phyloP scores from a whole-genome alignment of 177 flowering plant genomes.

The Vitis hybrid region DNA sequence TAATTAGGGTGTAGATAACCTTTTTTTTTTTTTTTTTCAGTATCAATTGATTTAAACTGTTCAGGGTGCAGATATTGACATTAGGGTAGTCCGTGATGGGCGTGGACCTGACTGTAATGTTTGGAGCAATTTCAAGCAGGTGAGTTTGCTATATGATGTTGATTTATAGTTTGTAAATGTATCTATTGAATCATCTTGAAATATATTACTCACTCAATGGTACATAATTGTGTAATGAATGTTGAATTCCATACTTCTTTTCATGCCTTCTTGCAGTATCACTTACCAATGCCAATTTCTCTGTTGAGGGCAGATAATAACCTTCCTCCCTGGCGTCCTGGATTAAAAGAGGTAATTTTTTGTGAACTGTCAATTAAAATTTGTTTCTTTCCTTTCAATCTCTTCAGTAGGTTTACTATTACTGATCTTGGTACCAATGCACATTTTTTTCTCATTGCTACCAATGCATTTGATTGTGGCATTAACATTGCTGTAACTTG shows the following conservation, averaged over 20 bases:
- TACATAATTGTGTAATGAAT: not conserved
- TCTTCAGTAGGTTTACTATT: too few relatives aligned
- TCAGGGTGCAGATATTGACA: conserved; percentile 99
- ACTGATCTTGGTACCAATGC: not conserved
- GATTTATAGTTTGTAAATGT: not conserved
- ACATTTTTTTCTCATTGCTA: not conserved
- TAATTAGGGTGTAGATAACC: not conserved
- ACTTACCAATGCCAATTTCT: conserved; percentile 74
- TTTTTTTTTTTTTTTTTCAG: conserved; percentile 1
- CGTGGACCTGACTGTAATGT: conserved; percentile 96
- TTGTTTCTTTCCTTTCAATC: not conserved
- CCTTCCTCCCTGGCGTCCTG: conserved; percentile 97
- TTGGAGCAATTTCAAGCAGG: conserved; percentile 99
- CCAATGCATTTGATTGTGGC: too few relatives aligned
- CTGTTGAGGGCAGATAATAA: conserved; percentile 90
- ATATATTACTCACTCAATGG: not conserved
- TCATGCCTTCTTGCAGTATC: conserved; percentile 64
- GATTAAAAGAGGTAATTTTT: conserved; percentile 70
- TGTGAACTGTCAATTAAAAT: not conserved
- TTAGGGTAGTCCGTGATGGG: conserved; percentile 97
- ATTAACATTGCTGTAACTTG: too few relatives aligned
- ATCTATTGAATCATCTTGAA: not conserved
- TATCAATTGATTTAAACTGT: conserved; percentile 15
- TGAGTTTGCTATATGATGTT: conserved; percentile 14
- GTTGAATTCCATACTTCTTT: not conserved